Percentiles rank a stretch among this genome's conserved stretches.
phyloP scores from a whole-genome alignment of 192 early-diverging fungal species.

The Dissophora ornata region DNA sequence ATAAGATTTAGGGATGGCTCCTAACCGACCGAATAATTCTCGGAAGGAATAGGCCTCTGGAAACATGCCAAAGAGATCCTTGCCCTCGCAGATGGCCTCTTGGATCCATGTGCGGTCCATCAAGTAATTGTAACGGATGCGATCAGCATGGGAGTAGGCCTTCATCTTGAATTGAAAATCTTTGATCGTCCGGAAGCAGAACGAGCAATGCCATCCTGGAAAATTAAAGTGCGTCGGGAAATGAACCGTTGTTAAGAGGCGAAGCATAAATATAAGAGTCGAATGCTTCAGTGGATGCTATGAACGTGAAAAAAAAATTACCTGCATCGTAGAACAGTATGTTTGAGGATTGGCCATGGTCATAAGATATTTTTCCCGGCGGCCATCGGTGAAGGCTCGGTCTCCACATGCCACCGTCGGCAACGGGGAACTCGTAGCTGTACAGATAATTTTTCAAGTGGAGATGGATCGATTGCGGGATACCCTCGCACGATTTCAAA shows the following conservation, averaged over 20 bases:
- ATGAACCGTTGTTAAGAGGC: no score
- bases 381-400: slow-evolving; percentile 56
- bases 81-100: slow-evolving; percentile 66
- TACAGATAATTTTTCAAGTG: slow-evolving; percentile 66
- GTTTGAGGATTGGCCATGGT: slow-evolving; percentile 52
- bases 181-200: slow-evolving; percentile 65
- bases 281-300: no score
- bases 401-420: slow-evolving; percentile 60
- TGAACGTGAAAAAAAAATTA: no score
- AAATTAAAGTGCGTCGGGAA: no score
- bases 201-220: slow-evolving; percentile 71
- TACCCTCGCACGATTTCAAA: slow-evolving; percentile 56
- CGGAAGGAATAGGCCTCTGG: slow-evolving; percentile 69
- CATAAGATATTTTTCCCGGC: slow-evolving; percentile 29
- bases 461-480: slow-evolving; percentile 63
- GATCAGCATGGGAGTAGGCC: slow-evolving; percentile 69
- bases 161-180: slow-evolving; percentile 75
- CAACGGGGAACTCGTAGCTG: slow-evolving; percentile 67
- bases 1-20: slow-evolving; percentile 45
- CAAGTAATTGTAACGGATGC: slow-evolving; percentile 50
- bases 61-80: slow-evolving; percentile 75
- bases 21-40: slow-evolving; percentile 62
- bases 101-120: slow-evolving; percentile 58
- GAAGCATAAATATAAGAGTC: no score
- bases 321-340: slow-evolving; percentile 66